A percentile compares a stretch with the other conserved stretches of the same genome.
phyloP scores from a whole-genome alignment of 1,139 yeast species.

The Saccharomyces uvarum region DNA sequence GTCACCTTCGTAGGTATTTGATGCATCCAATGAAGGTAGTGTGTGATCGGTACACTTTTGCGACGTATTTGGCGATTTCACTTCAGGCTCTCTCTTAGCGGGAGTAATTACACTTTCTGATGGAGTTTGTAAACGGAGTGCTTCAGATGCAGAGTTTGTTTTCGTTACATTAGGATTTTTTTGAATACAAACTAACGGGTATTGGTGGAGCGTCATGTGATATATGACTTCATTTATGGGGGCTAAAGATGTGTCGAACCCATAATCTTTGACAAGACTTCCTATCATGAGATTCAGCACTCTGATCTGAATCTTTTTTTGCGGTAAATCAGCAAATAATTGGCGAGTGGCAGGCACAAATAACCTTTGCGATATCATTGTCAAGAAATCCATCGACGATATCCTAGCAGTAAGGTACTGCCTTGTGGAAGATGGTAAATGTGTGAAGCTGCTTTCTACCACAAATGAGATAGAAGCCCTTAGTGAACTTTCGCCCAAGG shows the following conservation, averaged over 20 bases:
- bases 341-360: conserved; percentile 18
- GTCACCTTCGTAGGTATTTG: conserved; percentile 9
- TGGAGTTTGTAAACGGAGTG: background rate
- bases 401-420: conserved; percentile 49
- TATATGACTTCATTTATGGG: conserved; percentile 64
- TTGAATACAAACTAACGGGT: conserved; percentile 17
- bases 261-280: conserved; percentile 68
- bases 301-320: conserved; percentile 14
- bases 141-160: background rate
- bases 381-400: conserved; percentile 15
- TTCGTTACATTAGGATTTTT: background rate
- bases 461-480: conserved; percentile 50
- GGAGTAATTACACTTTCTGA: background rate
- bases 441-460: conserved; percentile 47
- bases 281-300: conserved; percentile 54
- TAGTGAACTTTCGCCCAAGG: conserved; percentile 50
- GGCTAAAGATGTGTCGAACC: conserved; percentile 57
- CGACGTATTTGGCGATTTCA: background rate
- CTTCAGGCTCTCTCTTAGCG: background rate
- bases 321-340: conserved; percentile 19
- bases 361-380: conserved; percentile 14
- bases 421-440: conserved; percentile 39
- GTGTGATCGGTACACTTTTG: background rate
- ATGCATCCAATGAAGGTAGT: background rate
- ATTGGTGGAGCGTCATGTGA: conserved; percentile 52